phyloP scores from a whole-genome alignment of 768 basidiomycete species.

The Mycena galopus region DNA sequence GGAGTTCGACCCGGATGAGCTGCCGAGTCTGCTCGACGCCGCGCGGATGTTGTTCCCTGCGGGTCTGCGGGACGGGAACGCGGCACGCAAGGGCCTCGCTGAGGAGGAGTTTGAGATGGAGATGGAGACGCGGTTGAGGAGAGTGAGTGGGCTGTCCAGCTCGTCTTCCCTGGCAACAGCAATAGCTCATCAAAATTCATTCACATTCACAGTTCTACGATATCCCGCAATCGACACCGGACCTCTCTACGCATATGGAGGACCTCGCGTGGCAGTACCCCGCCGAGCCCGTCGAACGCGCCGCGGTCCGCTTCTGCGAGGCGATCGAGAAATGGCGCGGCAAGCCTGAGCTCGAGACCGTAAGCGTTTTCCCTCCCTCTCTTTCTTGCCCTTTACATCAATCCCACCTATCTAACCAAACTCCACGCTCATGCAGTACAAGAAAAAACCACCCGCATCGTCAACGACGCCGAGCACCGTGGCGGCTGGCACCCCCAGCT shows the following conservation, averaged over 20 bases:
- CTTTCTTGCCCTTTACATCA: constrained; percentile 6
- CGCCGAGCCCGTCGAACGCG: constrained; percentile 84
- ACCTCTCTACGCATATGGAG: constrained; percentile 85
- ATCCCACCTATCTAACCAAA: constrained; percentile 21
- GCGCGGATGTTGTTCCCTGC: constrained; percentile 78
- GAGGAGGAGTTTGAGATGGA: constrained; percentile 82
- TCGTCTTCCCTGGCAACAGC: constrained; percentile 10
- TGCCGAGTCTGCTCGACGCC: constrained; percentile 77
- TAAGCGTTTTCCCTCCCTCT: constrained; percentile 47
- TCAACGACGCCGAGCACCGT: constrained; percentile 48
- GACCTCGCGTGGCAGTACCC: constrained; percentile 84
- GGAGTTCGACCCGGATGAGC: constrained; percentile 81
- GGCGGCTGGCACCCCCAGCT: constrained; percentile 30
- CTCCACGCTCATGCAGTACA: constrained; percentile 59
- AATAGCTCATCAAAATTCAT: constrained; percentile 12
- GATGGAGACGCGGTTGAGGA: constrained; percentile 78
- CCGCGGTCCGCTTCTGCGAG: constrained; percentile 84
- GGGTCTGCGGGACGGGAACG: constrained; percentile 51
- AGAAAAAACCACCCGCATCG: constrained; percentile 58
- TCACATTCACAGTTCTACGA: constrained; percentile 81
- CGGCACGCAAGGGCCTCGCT: constrained; percentile 57
- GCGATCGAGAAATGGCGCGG: constrained; percentile 87
- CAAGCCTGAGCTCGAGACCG: constrained; percentile 86
- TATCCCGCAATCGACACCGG: constrained; percentile 77
- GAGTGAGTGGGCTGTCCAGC: constrained; percentile 60